Percentiles rank a stretch among this genome's conserved stretches.
These are phyloP conservation scores for Trypanosoma platydactyli DNA, from an alignment of 208 protist genomes.

Conservation along the genomic window DNA sequence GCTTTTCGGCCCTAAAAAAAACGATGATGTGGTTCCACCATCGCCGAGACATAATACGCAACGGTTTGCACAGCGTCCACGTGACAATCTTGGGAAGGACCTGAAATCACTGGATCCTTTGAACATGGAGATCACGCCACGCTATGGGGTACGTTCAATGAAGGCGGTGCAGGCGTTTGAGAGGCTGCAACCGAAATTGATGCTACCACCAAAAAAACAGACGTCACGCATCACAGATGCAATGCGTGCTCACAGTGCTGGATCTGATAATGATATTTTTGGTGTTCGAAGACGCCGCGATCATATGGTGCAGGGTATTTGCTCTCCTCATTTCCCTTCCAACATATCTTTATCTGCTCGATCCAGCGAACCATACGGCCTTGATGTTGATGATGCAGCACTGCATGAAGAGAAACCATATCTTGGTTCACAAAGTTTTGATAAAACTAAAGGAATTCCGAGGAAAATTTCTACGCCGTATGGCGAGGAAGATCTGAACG, in stretches of 20 bases:
- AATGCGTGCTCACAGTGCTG: conserved; percentile 18
- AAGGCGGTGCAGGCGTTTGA: conserved; percentile 18
- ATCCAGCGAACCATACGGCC: conserved; percentile 14
- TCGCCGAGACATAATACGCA: background rate
- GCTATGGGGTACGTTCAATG: conserved; percentile 10
- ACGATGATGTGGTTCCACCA: background rate
- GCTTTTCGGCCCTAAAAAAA: conserved; percentile 3
- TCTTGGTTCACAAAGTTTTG: too few species aligned
- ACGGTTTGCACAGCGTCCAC: background rate
- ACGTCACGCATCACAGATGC: conserved; percentile 19
- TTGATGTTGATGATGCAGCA: background rate
- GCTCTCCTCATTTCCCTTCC: background rate
- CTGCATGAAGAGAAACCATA: too few species aligned
- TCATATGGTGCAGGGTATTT: background rate
- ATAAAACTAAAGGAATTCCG: too few species aligned
- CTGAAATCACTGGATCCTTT: background rate
- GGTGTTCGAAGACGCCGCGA: conserved; percentile 36
- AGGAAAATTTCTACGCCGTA: background rate
- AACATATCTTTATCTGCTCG: background rate
- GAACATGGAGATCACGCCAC: background rate
- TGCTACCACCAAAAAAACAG: conserved; percentile 8
- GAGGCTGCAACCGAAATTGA: conserved; percentile 15
- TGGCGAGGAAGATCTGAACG: conserved; percentile 5
- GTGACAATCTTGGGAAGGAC: conserved; percentile 18
- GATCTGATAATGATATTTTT: conserved; percentile 48